Evolutionary conservation across 352 stramenopile species (phyloP), one percentile per base, ranked within the genome.

Genomic region (Pythium brassicae): DNA sequence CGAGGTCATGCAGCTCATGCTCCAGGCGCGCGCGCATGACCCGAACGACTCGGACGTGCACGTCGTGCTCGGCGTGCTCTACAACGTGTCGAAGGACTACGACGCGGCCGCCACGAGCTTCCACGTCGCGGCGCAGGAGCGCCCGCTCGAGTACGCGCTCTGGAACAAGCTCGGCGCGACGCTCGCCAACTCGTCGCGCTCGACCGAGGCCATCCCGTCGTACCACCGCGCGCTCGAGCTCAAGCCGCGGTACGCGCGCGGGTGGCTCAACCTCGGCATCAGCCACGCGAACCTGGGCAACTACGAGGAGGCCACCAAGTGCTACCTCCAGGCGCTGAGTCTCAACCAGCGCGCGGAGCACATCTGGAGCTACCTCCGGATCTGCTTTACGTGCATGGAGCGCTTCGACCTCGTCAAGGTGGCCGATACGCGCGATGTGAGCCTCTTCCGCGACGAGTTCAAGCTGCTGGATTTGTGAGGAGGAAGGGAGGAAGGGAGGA

Each of bases 131-230:
- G 76, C 94, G 0, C 64, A 87, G 26, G 72, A 73, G 37, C 77
- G 81, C 10, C 92, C 94, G 10, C 69, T 94, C 53, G 94, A 99
- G 68, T 98, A 99, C 80, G 86, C 94, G 55, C 69, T 99, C n/a
- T 98, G 92, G 83, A 99, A 99, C 69, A 99, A 99, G 73, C 77
- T 99, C 20, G 97, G 96, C 35, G 97, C 97, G 11, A 99, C 96
- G 20, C 68, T 99, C 32, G 96, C 96, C 17, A 99, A 99, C 70
- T 93, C 89, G 29, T 96, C 92, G 63, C 81, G 84, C 53, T 97
- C 89, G 46, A 83, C 96, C 7, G 83, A 98, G 59, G 96, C 95
- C 2, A 93, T 98, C 32, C 87, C 91, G 25, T 87, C 87, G 14
- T 98, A 98, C 72, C 82, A 92, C 65, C 72, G 78, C 48, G 96